A percentile compares a stretch with the other conserved stretches of the same genome.
These are phyloP conservation scores for Fusarium verrucosum DNA, from an alignment of 2,329 filamentous ascomycete species.

Conservation along the genomic window DNA sequence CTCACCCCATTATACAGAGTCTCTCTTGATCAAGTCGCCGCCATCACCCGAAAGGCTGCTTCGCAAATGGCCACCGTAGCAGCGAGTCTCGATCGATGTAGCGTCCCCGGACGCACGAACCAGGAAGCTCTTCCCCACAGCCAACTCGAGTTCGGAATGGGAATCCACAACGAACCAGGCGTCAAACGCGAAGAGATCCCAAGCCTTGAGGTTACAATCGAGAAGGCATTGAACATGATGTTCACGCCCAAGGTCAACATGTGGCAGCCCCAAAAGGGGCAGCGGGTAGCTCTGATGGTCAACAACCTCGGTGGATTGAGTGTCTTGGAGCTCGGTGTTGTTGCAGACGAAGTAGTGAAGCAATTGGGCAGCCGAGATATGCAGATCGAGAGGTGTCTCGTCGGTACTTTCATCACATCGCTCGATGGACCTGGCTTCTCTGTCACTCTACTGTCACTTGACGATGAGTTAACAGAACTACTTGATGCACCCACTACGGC, in stretches of 20 bases:
- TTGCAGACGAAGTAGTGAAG: conserved; percentile 38
- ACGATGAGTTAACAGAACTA: conserved; percentile 32
- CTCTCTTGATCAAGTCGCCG: conserved; percentile 30
- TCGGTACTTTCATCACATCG: conserved; percentile 40
- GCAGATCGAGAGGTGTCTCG: conserved; percentile 28
- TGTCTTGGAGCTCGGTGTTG: conserved; percentile 38
- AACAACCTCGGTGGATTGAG: conserved; percentile 42
- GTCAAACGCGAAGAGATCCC: conserved; percentile 34
- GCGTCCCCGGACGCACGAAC: conserved; percentile 33
- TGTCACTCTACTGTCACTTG: conserved; percentile 34
- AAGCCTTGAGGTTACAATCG: conserved; percentile 29
- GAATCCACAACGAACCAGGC: conserved; percentile 43
- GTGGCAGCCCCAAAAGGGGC: conserved; percentile 34
- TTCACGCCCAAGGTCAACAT: conserved; percentile 36
- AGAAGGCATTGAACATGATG: conserved; percentile 35
- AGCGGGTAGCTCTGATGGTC: conserved; percentile 37
- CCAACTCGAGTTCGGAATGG: conserved; percentile 42
- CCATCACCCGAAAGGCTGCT: conserved; percentile 28
- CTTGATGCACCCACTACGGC: conserved; percentile 38
- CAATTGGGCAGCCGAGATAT: conserved; percentile 20
- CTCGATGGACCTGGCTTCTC: conserved; percentile 41
- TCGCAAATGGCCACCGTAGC: conserved; percentile 42
- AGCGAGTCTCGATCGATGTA: conserved; percentile 40
- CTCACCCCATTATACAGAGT: conserved; percentile 26
- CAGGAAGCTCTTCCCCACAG: conserved; percentile 34